These are phyloP conservation scores for Acacia crassicarpa DNA, from an alignment of 306 rosid species.

Conservation along the genomic window DNA sequence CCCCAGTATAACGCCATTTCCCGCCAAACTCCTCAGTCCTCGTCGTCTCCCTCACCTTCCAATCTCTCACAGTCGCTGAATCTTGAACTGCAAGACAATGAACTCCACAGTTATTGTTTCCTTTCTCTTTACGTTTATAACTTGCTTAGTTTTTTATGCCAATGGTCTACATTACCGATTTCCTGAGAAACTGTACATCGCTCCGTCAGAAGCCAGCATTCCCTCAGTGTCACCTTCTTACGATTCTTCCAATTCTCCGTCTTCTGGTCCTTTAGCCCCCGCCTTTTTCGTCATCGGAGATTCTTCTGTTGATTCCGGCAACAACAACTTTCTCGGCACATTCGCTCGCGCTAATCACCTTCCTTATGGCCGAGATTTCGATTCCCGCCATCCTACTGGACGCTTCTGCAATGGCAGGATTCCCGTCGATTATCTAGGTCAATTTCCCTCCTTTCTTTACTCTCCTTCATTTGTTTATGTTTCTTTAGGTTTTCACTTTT, in stretches of 20 bases:
- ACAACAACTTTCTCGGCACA: slow-evolving; percentile 78
- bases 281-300: slow-evolving; percentile 84
- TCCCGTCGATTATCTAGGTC: slow-evolving; percentile 87
- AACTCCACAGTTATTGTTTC: slow-evolving; percentile 8
- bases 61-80: background rate
- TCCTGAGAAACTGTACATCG: slow-evolving; percentile 11
- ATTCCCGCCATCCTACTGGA: slow-evolving; percentile 77
- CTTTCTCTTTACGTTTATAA: slow-evolving; percentile 25
- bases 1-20: background rate
- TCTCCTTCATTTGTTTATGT: background rate
- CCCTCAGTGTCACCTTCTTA: slow-evolving; percentile 35
- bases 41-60: background rate
- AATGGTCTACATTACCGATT: slow-evolving; percentile 23
- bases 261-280: slow-evolving; percentile 46
- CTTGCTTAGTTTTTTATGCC: slow-evolving; percentile 22
- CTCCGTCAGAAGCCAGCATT: background rate
- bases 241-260: background rate
- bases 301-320: slow-evolving; percentile 85
- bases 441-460: background rate
- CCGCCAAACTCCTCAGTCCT: slow-evolving; percentile 49
- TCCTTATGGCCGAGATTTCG: slow-evolving; percentile 87
- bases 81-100: slow-evolving; percentile 32
- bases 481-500: slow-evolving; percentile 1
- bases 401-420: slow-evolving; percentile 83
- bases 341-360: slow-evolving; percentile 78